phyloP scores from a whole-genome alignment of 2,329 filamentous ascomycete genomes.

The Fusarium sacchari region DNA sequence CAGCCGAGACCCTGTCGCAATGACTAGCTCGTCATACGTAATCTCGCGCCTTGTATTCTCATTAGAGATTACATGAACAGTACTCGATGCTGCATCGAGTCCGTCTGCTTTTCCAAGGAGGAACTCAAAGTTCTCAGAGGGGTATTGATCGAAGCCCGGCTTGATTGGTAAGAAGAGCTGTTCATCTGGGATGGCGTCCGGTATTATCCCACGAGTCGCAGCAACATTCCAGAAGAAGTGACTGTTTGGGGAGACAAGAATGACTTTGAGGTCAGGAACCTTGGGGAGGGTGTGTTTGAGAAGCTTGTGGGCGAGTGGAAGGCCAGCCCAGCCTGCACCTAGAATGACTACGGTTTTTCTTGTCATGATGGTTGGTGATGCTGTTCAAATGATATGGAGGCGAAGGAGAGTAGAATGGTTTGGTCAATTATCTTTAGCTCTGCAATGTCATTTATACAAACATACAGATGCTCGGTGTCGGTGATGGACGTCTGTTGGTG shows the following conservation, averaged over 20 bases:
- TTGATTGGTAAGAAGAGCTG: constrained; percentile 59
- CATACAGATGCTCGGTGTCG: constrained; percentile 5
- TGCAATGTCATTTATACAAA: neutral
- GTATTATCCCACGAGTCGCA: constrained; percentile 63
- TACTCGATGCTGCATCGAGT: constrained; percentile 48
- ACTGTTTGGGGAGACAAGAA: constrained; percentile 63
- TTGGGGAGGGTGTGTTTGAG: constrained; percentile 59
- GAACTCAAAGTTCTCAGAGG: constrained; percentile 57
- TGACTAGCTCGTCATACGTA: constrained; percentile 61
- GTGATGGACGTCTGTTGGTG: neutral
- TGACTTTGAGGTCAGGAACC: constrained; percentile 57
- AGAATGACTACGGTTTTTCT: constrained; percentile 63
- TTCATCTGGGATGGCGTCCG: constrained; percentile 57
- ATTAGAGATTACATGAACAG: constrained; percentile 50
- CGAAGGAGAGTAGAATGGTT: rapidly evolving
- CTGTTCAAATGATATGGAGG: neutral
- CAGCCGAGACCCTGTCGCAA: constrained; percentile 63
- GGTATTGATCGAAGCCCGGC: constrained; percentile 57
- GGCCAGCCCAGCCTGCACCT: constrained; percentile 62
- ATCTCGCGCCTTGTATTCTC: constrained; percentile 48
- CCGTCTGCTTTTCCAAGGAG: constrained; percentile 57
- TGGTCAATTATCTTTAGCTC: neutral
- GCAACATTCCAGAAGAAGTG: constrained; percentile 68
- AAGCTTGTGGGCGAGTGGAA: constrained; percentile 62
- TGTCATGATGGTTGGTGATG: constrained; percentile 48